Evolutionary conservation across 805 yeast species (phyloP), one percentile per base, ranked within the genome.

Genomic region (Lipomyces spencermartinsiae): DNA sequence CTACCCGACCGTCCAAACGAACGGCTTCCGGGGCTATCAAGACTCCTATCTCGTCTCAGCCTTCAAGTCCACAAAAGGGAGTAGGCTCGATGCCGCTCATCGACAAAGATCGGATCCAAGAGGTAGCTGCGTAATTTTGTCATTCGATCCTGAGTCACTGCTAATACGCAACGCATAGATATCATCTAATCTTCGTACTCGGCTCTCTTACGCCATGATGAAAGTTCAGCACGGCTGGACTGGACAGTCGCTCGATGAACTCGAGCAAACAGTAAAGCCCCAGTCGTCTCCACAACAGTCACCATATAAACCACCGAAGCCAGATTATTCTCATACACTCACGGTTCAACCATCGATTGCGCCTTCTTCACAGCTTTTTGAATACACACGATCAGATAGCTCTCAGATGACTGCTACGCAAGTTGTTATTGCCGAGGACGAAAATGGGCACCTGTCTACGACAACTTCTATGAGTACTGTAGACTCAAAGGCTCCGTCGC

Each of bases 221-320:
- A 76, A 75, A 62, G 76, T 76, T 12, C 77, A 76, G 54, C 64
- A 76, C 51, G 75, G 75, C 37, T 72, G 74, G 76, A 46, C 72
- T 10, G 60, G 60, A 9, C 75, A 62, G 14, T 67, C 74, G 2
- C 66, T 73, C 14, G 71, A 63, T 19, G 73, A 73, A 19, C 43
- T 73, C 19, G 75, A 73, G 56, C 64, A 67, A 35, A 51, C 51
- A 10, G 64, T 61, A 33, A 16, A 29, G 16, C 60, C n/a, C 16
- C 60, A 57, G 39, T 54, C 14, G 12, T 29, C 35, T 34, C 39
- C 43, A 29, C 59, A 19, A n/a, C 46, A 5, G 3, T 10, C 37
- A 57, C 22, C 16, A 53, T 53, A 25, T 12, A 31, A 31, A 25
- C 22, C 56, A 12, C 34, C 56, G 9, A 25, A 22, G 14, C 54